These are phyloP conservation scores for Monosporozyma aerobia DNA, from an alignment of 805 yeast genomes.

Conservation along the genomic window DNA sequence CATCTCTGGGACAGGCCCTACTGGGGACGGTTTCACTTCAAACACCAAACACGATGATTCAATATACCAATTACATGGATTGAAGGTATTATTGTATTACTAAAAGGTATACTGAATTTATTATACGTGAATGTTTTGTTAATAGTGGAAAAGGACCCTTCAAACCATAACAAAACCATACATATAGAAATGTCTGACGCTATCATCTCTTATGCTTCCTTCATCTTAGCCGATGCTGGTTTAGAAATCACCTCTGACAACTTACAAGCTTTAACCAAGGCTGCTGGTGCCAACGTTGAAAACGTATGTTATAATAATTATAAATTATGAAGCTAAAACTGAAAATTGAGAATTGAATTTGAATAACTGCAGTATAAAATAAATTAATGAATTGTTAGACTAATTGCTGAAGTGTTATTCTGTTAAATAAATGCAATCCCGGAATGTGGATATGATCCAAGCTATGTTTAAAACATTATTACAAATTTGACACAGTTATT, in stretches of 20 bases:
- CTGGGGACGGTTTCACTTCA: background rate
- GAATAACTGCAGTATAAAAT: background rate
- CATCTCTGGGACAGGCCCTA: background rate
- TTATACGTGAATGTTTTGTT: background rate
- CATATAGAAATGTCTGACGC: slow-evolving; percentile 71
- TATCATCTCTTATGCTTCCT: slow-evolving; percentile 94
- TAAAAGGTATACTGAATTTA: background rate
- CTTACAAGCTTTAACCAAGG: slow-evolving; percentile 59
- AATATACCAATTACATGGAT: background rate
- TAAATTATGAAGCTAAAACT: slow-evolving; percentile 14
- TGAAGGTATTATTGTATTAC: background rate
- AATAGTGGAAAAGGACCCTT: background rate
- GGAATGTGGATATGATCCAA: too few relatives aligned
- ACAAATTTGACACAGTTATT: too few relatives aligned
- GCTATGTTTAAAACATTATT: too few relatives aligned
- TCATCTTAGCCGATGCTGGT: slow-evolving; percentile 96
- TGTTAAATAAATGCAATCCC: too few relatives aligned
- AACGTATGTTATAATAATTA: slow-evolving; percentile 26
- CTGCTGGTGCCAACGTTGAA: slow-evolving; percentile 75
- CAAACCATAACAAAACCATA: slow-evolving; percentile 5
- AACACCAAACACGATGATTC: background rate
- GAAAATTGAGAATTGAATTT: background rate
- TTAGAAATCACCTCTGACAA: slow-evolving; percentile 83
- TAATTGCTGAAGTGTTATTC: too few relatives aligned
- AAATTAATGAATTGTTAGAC: background rate